Base-by-base conservation (phyloP, 1,284 basidiomycete species). In the Ganoderma resinaceum region DNA sequence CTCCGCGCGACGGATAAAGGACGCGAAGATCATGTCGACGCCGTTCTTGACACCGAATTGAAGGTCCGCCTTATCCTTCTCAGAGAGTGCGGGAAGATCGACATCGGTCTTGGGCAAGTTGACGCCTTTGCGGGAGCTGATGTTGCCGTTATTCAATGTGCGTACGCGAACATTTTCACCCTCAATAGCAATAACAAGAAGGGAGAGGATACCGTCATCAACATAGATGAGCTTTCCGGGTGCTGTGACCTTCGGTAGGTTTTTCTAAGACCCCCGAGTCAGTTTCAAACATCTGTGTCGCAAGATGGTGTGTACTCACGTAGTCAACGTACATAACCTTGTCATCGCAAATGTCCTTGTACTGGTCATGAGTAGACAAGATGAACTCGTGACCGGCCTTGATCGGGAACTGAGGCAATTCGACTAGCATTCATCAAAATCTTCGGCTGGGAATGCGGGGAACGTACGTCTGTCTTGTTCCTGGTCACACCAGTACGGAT, bases 1-100 rank as follows among this genome's bases (percentile, higher is more conserved):
- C 76, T 97, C 87, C 53, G 89, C 96, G 66, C 93, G 91, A 73
- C 97, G 95, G 81, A 99, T 98, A 80, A 98, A 99, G 2, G 97
- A 98, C 20, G 96, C 96, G 79, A 99, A 99, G 79, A 99, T 84
- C 96, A 99, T 99, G 87, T 99, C 98, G 75, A 99, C 96, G 72
- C 92, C 91, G 82, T 99, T 99, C 86, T 92, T 94, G 80, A 98
- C 97, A 83, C 98, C 98, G 74, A 99, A 99, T 73, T 87, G 82
- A 68, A 99, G 84, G 81, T 99, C 98, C 73, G 91, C 89, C 86
- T 97, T 97, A 87, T 99, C 98, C 89, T 99, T 99, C 69, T 96
- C 95, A 68, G 97, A 99, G 65, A 99, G 91, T 65, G 98, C 95
- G 66, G 98, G 98, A 64, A 99, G 91, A 84, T 99, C 98, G 78